Percentiles rank a stretch among this genome's conserved stretches.
Conservation (phyloP, 257 asterid species). For the Solanum pennellii region DNA sequence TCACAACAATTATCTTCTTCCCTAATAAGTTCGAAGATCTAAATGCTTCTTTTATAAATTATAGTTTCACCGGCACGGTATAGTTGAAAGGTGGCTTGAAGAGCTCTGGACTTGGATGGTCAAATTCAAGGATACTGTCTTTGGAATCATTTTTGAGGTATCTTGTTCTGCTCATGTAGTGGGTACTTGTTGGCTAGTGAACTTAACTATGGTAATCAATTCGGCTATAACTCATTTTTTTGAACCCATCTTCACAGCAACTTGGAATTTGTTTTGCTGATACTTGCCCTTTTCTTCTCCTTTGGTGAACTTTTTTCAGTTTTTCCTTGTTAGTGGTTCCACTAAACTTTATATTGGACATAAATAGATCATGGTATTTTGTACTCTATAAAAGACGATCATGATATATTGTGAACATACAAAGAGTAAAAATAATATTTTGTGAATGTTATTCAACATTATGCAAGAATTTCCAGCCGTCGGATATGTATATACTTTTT, state of each 20-base stretch:
- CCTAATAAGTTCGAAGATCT: background rate
- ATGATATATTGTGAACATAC: background rate
- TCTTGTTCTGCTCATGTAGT: conserved; percentile 7
- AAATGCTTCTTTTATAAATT: conserved; percentile 10
- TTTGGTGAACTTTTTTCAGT: background rate
- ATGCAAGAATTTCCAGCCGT: background rate
- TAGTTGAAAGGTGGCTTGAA: conserved; percentile 91
- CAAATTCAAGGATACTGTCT: conserved; percentile 61
- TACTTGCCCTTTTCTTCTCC: background rate
- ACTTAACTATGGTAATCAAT: background rate
- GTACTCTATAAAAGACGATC: background rate
- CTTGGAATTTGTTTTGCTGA: background rate
- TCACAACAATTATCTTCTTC: background rate
- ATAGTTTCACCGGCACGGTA: conserved; percentile 75
- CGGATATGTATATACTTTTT: background rate
- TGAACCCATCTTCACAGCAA: background rate
- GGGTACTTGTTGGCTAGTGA: background rate
- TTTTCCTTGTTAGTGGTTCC: background rate
- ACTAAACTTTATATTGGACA: background rate
- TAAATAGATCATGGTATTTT: background rate
- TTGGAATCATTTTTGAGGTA: conserved; percentile 67
- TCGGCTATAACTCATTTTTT: background rate
- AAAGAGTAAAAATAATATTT: background rate
- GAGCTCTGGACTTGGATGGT: conserved; percentile 82
- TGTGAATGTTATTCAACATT: background rate